phyloP scores from a whole-genome alignment of 768 basidiomycete genomes.

The Clitopilus passeckerianus region DNA sequence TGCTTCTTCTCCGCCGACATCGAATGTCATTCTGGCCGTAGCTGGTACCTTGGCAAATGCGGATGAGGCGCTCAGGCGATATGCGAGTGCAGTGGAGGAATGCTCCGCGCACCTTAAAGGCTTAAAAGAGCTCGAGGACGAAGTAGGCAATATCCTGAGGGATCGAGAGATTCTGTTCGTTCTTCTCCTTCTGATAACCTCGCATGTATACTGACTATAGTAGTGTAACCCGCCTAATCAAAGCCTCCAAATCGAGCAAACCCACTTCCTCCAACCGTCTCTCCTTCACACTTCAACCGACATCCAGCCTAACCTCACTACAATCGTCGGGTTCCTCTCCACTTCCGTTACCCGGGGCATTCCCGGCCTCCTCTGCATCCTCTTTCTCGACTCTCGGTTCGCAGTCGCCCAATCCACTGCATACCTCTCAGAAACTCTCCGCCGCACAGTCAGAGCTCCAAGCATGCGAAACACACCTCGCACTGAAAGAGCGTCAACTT shows the following conservation, averaged over 20 bases:
- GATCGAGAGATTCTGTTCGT: conserved; percentile 82
- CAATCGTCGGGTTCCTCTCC: conserved; percentile 18
- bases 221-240: conserved; percentile 77
- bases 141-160: conserved; percentile 61
- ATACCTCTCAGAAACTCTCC: conserved; percentile 46
- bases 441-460: conserved; percentile 74
- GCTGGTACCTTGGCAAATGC: conserved; percentile 55
- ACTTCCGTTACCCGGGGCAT: neutral
- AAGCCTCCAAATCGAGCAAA: conserved; percentile 59
- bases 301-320: conserved; percentile 35
- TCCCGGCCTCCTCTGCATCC: conserved; percentile 20
- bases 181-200: neutral
- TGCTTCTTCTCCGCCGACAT: conserved; percentile 51
- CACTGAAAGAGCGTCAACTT: conserved; percentile 63
- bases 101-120: conserved; percentile 59
- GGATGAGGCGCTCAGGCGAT: conserved; percentile 64
- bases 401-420: conserved; percentile 10
- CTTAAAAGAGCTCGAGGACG: conserved; percentile 68
- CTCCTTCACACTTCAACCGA: conserved; percentile 16
- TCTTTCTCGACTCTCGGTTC: neutral
- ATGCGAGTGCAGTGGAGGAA: conserved; percentile 53
- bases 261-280: conserved; percentile 34
- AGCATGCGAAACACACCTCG: conserved; percentile 76
- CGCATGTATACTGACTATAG: neutral
- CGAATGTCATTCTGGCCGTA: conserved; percentile 51